phyloP scores from a whole-genome alignment of 805 yeast species.

The Brettanomyces custersianus region DNA sequence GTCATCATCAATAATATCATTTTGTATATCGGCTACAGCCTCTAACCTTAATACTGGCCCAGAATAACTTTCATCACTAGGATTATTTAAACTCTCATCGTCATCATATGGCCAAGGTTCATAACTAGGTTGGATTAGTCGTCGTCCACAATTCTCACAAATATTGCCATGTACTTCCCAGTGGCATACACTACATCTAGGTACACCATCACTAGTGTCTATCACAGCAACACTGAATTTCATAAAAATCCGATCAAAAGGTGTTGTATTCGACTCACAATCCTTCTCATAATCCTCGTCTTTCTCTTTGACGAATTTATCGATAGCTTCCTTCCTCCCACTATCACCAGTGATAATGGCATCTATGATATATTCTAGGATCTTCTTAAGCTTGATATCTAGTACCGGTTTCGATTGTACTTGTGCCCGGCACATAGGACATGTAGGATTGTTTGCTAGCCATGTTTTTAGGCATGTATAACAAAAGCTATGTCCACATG shows the following conservation, averaged over 20 bases:
- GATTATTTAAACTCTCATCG: conserved; percentile 4
- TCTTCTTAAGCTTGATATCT: conserved; percentile 43
- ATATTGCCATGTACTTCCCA: conserved; percentile 66
- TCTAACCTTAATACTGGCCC: too few species aligned
- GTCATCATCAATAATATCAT: too few species aligned
- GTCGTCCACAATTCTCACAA: conserved; percentile 63
- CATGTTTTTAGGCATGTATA: conserved; percentile 57
- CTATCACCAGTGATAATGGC: conserved; percentile 25
- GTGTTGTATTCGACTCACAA: conserved; percentile 16
- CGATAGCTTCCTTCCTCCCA: conserved; percentile 10
- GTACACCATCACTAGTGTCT: conserved; percentile 63
- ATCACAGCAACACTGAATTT: conserved; percentile 40
- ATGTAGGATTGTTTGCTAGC: conserved; percentile 48
- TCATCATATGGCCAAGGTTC: too few species aligned
- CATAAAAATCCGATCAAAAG: conserved; percentile 45
- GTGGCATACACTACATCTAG: conserved; percentile 66
- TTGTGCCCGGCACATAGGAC: conserved; percentile 58
- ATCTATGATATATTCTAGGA: conserved; percentile 33
- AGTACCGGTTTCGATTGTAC: conserved; percentile 41
- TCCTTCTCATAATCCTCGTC: conserved; percentile 33
- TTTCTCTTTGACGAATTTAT: conserved; percentile 21
- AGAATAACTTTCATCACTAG: too few species aligned
- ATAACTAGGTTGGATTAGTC: too few species aligned
- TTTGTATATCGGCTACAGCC: too few species aligned
- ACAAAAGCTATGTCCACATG: conserved; percentile 73